These are phyloP conservation scores for Micractinium sp. DNA, from an alignment of 139 green algal species.

Conservation along the genomic window DNA sequence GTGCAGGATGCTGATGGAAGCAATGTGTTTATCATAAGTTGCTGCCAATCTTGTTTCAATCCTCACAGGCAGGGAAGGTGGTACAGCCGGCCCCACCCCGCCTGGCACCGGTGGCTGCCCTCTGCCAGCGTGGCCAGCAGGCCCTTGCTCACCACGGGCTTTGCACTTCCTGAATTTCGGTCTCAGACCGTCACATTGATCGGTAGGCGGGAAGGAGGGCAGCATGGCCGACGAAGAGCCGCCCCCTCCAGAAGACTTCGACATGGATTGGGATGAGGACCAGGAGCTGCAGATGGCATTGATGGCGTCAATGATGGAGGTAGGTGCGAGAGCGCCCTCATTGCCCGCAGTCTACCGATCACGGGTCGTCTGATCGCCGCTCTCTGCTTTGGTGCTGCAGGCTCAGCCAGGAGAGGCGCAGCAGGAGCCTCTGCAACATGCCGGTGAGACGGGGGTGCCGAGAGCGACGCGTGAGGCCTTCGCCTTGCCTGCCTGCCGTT, in stretches of 20 bases:
- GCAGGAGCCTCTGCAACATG: not conserved
- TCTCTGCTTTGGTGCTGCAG: not conserved
- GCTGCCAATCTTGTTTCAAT: no score
- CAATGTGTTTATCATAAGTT: no score
- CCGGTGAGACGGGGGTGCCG: not conserved
- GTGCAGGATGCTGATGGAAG: no score
- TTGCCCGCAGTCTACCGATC: not conserved
- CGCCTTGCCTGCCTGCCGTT: not conserved
- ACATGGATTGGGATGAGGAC: slow-evolving; percentile 8
- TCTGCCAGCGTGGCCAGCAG: no score
- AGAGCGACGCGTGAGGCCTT: not conserved
- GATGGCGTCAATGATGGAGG: slow-evolving; percentile 11
- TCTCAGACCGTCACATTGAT: no score
- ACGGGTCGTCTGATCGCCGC: not conserved
- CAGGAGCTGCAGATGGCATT: slow-evolving; percentile 9
- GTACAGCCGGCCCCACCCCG: no score
- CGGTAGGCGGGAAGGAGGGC: no score
- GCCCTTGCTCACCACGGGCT: no score
- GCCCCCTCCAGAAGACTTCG: not conserved
- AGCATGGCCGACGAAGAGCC: slow-evolving; percentile 8
- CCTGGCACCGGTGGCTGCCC: no score
- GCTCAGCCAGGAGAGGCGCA: not conserved
- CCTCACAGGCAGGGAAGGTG: no score
- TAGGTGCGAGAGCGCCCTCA: not conserved
- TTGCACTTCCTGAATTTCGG: no score